Conservation (phyloP, 2,329 filamentous ascomycete species). For the Macrophomina phaseolina region DNA sequence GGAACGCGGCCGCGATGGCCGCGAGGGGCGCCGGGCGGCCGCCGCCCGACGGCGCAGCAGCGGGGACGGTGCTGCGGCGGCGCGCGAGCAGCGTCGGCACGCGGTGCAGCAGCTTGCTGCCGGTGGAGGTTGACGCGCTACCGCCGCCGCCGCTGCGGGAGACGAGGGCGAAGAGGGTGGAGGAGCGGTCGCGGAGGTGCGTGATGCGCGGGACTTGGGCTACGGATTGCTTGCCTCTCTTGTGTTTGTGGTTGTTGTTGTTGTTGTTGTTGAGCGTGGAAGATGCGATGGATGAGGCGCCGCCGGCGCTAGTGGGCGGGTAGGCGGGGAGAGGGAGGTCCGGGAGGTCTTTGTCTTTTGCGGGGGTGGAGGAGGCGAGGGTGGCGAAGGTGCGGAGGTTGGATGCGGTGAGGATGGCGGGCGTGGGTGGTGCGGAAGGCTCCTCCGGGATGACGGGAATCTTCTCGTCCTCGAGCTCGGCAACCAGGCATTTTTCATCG, state of each 20-base stretch:
- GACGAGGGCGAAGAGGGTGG: background rate
- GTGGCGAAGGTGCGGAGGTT: background rate
- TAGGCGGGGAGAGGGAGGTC: slow-evolving; percentile 3
- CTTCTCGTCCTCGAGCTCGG: background rate
- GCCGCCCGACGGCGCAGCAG: background rate
- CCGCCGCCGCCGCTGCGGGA: background rate
- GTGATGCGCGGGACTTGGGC: background rate
- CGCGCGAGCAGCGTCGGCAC: slow-evolving; percentile 1
- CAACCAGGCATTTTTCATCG: slow-evolving; percentile 8
- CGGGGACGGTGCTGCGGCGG: background rate
- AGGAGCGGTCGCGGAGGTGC: background rate
- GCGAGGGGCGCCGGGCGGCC: background rate
- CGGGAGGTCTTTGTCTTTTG: slow-evolving; percentile 5
- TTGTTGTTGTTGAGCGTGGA: background rate
- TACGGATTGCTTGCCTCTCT: too few species aligned
- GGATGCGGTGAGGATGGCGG: background rate
- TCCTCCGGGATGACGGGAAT: background rate
- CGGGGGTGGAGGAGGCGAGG: background rate
- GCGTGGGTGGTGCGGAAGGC: background rate
- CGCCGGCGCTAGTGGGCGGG: background rate
- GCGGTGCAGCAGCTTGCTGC: background rate
- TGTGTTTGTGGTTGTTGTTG: background rate
- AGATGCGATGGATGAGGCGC: too few species aligned
- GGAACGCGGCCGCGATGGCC: background rate
- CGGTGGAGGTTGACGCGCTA: background rate